Conservation (phyloP, 2,329 filamentous ascomycete species). For the Ceratocystis cacaofunesta region DNA sequence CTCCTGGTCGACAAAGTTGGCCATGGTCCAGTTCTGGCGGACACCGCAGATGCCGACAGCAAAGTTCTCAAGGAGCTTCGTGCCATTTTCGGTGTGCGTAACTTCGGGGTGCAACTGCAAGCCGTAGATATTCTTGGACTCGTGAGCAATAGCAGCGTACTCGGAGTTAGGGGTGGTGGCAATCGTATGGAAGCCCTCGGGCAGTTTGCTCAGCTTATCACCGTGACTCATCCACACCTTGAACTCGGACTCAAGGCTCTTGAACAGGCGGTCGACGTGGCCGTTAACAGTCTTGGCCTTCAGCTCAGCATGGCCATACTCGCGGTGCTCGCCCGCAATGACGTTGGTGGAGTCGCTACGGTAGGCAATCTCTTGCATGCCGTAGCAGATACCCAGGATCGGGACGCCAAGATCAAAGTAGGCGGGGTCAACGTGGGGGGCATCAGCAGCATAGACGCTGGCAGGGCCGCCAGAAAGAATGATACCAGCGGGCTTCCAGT, state of each 20-base stretch:
- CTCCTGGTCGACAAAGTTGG: conserved; percentile 66
- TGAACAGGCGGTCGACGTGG: conserved; percentile 66
- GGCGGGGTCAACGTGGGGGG: conserved; percentile 63
- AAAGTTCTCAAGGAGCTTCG: conserved; percentile 65
- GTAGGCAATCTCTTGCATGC: conserved; percentile 51
- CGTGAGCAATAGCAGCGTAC: conserved; percentile 65
- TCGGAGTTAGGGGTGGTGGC: conserved; percentile 62
- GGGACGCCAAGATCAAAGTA: conserved; percentile 61
- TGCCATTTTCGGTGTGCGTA: conserved; percentile 53
- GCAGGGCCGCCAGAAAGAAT: conserved; percentile 42
- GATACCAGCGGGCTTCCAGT: conserved; percentile 70
- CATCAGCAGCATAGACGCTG: conserved; percentile 66
- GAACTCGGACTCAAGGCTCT: conserved; percentile 46
- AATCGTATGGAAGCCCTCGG: conserved; percentile 56
- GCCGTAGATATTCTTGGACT: conserved; percentile 56
- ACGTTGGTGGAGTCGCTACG: conserved; percentile 49
- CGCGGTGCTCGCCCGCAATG: conserved; percentile 24
- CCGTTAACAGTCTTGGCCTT: conserved; percentile 41
- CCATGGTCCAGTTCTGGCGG: conserved; percentile 69
- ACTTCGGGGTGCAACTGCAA: conserved; percentile 89
- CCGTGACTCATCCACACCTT: conserved; percentile 72
- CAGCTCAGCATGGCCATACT: conserved; percentile 59
- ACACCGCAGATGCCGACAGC: conserved; percentile 68
- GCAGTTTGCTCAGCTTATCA: conserved; percentile 67
- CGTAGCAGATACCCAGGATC: conserved; percentile 41